Conservation (phyloP, 345 rosid species). For the Eucalyptus guilfoylei region DNA sequence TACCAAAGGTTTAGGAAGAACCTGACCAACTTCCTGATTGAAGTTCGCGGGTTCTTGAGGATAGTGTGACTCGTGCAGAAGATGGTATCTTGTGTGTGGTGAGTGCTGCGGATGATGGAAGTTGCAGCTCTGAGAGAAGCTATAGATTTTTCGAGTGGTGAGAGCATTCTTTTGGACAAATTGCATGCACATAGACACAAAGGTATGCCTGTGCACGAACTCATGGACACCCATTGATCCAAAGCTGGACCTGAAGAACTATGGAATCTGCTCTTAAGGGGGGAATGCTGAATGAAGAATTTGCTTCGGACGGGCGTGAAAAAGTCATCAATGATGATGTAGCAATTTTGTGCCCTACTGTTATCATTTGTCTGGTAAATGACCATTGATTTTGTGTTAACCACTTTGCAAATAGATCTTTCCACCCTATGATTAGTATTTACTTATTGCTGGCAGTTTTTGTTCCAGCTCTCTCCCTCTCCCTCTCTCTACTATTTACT, state of each 20-base stretch:
- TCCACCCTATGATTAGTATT: background rate
- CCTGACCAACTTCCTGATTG: constrained; percentile 62
- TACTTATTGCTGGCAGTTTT: background rate
- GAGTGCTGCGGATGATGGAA: background rate
- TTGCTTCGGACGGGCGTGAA: background rate
- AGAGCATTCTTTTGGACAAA: background rate
- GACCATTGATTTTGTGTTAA: background rate
- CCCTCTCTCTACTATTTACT: background rate
- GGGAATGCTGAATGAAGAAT: background rate
- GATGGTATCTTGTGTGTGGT: background rate
- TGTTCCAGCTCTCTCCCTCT: background rate
- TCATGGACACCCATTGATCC: background rate
- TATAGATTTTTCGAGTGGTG: background rate
- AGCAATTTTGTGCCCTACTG: background rate
- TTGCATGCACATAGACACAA: background rate
- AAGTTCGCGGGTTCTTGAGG: constrained; percentile 86
- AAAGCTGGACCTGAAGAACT: background rate
- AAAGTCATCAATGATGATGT: background rate
- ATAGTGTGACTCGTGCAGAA: constrained; percentile 20
- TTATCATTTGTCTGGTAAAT: background rate
- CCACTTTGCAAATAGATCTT: background rate
- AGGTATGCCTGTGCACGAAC: background rate
- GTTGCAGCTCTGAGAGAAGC: background rate
- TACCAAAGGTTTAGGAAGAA: constrained; percentile 94
- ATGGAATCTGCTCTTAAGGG: background rate